These are phyloP conservation scores for Yarrowia sp. DNA, from an alignment of 805 yeast genomes.

Conservation along the genomic window DNA sequence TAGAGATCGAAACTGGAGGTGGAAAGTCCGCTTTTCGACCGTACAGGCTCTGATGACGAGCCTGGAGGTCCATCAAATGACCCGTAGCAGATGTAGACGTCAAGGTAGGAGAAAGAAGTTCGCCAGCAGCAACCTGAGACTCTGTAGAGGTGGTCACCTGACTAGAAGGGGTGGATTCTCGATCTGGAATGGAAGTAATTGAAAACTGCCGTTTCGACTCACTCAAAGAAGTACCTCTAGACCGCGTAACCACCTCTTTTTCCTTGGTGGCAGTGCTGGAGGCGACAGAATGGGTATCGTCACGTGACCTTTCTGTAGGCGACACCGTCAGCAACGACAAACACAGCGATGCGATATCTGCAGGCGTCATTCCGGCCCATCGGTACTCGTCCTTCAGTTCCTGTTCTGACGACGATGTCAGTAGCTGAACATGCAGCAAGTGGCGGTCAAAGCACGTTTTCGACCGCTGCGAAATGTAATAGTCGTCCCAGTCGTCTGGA, in stretches of 20 bases:
- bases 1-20: constrained; percentile 5
- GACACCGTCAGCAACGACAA: constrained; percentile 28
- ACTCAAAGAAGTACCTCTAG: constrained; percentile 18
- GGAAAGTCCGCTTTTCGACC: constrained; percentile 14
- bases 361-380: constrained; percentile 40
- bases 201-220: constrained; percentile 12
- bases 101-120: constrained; percentile 20
- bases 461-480: constrained; percentile 38
- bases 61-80: constrained; percentile 15
- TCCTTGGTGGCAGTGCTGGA: not conserved
- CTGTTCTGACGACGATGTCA: constrained; percentile 41
- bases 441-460: constrained; percentile 40
- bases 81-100: constrained; percentile 5
- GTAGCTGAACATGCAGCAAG: constrained; percentile 50
- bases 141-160: constrained; percentile 1
- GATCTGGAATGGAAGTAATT: constrained; percentile 12
- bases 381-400: constrained; percentile 40
- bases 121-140: constrained; percentile 21
- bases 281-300: not conserved
- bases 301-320: not conserved
- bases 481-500: constrained; percentile 40
- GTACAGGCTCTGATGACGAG: constrained; percentile 15
- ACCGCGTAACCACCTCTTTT: constrained; percentile 5
- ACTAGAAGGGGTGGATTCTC: constrained; percentile 2
- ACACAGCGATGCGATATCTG: constrained; percentile 42